Evolutionary conservation across 1,284 basidiomycete genomes (phyloP).

Genomic region (Ustilago crameri): DNA sequence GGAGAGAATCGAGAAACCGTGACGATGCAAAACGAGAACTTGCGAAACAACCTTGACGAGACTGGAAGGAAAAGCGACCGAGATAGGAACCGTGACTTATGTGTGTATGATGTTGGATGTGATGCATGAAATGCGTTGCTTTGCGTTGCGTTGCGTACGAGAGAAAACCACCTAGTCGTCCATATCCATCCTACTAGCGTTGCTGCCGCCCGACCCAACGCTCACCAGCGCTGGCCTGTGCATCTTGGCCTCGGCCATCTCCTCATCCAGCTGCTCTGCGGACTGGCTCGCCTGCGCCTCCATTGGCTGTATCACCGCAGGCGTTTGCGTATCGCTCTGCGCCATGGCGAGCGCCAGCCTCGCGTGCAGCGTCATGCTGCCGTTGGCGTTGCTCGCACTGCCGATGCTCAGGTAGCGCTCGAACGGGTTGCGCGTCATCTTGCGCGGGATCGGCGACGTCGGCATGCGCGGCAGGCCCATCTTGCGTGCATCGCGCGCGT

Average conservation of each 20-base stretch:
- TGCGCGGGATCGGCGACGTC: constrained; percentile 43
- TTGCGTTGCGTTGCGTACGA: background rate
- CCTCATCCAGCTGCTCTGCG: constrained; percentile 5
- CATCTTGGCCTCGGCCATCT: background rate
- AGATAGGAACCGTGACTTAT: too few species aligned
- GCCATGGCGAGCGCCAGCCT: constrained; percentile 15
- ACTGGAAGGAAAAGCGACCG: background rate
- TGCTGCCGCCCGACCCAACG: constrained; percentile 4
- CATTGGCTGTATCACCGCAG: constrained; percentile 7
- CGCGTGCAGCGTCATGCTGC: constrained; percentile 14
- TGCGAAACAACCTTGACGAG: background rate
- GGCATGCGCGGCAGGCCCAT: constrained; percentile 25
- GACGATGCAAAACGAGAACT: background rate
- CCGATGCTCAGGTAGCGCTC: constrained; percentile 31
- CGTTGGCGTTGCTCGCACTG: background rate
- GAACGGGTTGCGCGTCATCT: constrained; percentile 49
- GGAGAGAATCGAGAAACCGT: too few species aligned
- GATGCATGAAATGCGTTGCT: too few species aligned
- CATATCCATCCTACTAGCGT: constrained; percentile 16
- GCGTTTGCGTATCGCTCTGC: background rate
- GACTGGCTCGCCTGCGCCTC: constrained; percentile 1
- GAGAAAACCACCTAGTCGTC: constrained; percentile 5
- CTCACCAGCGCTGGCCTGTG: constrained; percentile 5
- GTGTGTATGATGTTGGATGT: too few species aligned
- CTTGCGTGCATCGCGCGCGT: constrained; percentile 12